Evolutionary conservation across 257 asterid genomes (phyloP), one percentile per base, ranked within the genome.

Genomic region (Primulina huaijiensis): DNA sequence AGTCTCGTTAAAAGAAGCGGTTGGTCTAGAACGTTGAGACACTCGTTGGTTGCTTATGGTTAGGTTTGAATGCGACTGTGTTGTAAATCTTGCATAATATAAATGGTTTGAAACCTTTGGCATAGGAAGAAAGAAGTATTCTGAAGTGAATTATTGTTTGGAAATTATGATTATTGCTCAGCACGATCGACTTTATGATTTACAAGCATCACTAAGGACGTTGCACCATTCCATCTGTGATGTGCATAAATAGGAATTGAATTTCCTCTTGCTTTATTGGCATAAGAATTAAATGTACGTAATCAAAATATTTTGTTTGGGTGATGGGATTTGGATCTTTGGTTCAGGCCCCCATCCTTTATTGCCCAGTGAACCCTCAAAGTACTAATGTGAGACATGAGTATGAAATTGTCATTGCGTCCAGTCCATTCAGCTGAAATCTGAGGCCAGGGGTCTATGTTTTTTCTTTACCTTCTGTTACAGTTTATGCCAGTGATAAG

Each of bases 251-350:
- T 50, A 27, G 8, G 52, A 46, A 61, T 60, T 33, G 30, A 27
- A 30, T 40, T 67, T 40, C 50, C n/a, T 12, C 27, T 8, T 14
- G 30, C 61, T 40, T 10, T 57, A 11, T 60, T 70, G 62, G n/a
- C 53, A 14, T 8, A 70, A 19, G 59, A 62, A 38, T 21, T 31
- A 12, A 8, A 31, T 20, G 2, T 71, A 2, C 8, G 35, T 38
- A 0, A 21, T 29, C 69, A 67, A 27, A 68, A 20, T 19, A 65
- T 10, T 60, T 35, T 70, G 31, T 31, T 14, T 61, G 5, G 0
- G 6, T 34, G 25, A 43, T 70, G 17, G 62, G 74, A 73, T 79
- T 73, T 3, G 62, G 65, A 65, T 71, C 64, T 23, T 71, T 12
- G 20, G 14, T 14, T 20, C 23, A 14, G 11, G 16, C 67, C 67